A percentile compares a stretch with the other conserved stretches of the same genome.
These are phyloP conservation scores for Sporothrix schenckii DNA, from an alignment of 2,329 filamentous ascomycete genomes.

Conservation along the genomic window DNA sequence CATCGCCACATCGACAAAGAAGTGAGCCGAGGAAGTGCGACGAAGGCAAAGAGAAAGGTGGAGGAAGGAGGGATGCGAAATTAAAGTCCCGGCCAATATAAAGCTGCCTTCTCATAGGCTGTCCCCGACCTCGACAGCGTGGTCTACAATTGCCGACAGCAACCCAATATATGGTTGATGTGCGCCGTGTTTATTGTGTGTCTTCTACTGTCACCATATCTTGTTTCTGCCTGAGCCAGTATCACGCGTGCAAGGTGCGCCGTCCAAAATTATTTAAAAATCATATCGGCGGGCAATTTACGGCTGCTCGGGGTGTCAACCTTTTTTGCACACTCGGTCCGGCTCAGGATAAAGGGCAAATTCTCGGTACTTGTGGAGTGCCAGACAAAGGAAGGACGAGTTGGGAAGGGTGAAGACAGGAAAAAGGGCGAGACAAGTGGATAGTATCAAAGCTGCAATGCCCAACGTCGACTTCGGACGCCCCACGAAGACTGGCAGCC, in stretches of 20 bases:
- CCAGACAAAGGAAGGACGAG: not conserved
- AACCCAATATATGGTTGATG: conserved; percentile 20
- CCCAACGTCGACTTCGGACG: not conserved
- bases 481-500: not conserved
- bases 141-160: conserved; percentile 21
- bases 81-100: not conserved
- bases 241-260: not conserved
- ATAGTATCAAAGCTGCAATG: not conserved
- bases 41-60: not conserved
- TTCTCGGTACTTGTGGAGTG: conserved; percentile 8
- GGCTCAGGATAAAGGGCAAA: conserved; percentile 14
- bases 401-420: not conserved
- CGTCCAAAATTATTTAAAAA: not conserved
- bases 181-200: conserved; percentile 14
- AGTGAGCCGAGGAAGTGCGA: not conserved
- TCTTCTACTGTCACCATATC: not conserved
- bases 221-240: not conserved
- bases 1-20: not conserved
- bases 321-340: not conserved
- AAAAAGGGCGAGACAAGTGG: not conserved
- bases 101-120: not conserved
- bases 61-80: not conserved
- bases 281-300: conserved; percentile 23
- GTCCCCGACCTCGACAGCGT: not conserved
- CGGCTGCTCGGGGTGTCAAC: not conserved